Percentiles rank a stretch among this genome's conserved stretches.
phyloP scores from a whole-genome alignment of 202 grass and related monocot genomes.

The Musa balbisiana region DNA sequence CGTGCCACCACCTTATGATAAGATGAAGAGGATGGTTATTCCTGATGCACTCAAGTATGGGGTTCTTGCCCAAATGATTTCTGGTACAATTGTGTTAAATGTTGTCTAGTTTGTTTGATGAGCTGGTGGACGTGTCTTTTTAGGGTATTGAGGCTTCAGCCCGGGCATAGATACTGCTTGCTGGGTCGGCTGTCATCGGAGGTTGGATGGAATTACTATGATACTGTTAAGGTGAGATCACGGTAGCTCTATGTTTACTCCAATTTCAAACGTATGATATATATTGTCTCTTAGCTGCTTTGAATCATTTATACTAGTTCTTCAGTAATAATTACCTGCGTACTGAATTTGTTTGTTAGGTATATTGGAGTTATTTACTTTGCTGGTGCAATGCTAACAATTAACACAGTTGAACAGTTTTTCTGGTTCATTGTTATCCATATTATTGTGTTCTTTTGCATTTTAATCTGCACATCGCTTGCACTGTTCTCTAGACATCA shows the following conservation, averaged over 20 bases:
- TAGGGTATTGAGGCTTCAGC: conserved; percentile 14
- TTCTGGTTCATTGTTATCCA: no score
- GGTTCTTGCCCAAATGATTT: background rate
- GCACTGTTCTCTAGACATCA: no score
- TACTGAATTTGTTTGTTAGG: background rate
- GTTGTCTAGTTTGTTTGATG: background rate
- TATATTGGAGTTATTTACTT: background rate
- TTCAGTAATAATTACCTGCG: background rate
- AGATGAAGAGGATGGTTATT: conserved; percentile 10
- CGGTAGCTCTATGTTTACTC: background rate
- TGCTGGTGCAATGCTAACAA: no score
- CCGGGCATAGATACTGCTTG: conserved; percentile 12
- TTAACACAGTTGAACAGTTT: no score
- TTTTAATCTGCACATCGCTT: no score
- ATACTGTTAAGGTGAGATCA: conserved; percentile 6
- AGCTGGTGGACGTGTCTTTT: background rate
- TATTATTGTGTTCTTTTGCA: no score
- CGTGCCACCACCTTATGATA: conserved; percentile 9
- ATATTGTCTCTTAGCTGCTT: background rate
- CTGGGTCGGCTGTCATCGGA: conserved; percentile 5
- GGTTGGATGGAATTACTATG: conserved; percentile 14
- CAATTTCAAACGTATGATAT: background rate
- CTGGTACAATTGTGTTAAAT: background rate
- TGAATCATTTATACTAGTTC: background rate
- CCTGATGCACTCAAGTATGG: conserved; percentile 16